These are phyloP conservation scores for Nannochloropsis granulata DNA, from an alignment of 108 stramenopile genomes.

Conservation along the genomic window DNA sequence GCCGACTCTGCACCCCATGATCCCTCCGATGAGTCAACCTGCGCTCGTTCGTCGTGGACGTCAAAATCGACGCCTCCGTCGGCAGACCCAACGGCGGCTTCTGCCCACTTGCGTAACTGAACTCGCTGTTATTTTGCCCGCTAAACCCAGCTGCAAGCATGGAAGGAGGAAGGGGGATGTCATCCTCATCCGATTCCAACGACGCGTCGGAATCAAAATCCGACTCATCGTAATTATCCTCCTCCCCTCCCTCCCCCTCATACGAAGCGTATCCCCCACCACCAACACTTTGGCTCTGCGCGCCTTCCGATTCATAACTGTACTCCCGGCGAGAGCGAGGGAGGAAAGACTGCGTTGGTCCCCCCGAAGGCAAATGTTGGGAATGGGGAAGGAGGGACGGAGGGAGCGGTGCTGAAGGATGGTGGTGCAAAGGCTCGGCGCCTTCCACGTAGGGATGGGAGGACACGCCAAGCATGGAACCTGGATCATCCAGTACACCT, in stretches of 20 bases:
- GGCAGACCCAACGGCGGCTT: neutral
- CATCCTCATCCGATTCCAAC: neutral
- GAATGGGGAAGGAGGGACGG: neutral
- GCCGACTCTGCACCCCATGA: neutral
- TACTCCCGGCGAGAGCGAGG: neutral
- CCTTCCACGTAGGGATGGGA: neutral
- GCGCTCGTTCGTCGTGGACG: neutral
- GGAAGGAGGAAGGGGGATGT: neutral
- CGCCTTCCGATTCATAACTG: neutral
- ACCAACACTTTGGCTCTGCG: neutral
- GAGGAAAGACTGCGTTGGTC: neutral
- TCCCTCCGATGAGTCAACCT: neutral
- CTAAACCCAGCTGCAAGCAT: neutral
- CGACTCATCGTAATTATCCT: neutral
- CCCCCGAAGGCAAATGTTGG: too few relatives aligned
- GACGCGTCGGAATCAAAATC: neutral
- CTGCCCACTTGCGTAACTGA: neutral
- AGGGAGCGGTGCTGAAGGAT: neutral
- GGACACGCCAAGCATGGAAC: neutral
- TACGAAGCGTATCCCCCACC: neutral
- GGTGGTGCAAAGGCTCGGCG: neutral
- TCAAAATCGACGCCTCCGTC: neutral
- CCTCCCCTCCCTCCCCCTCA: neutral
- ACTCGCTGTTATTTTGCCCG: neutral
- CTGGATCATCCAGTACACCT: neutral